A percentile compares a stretch with the other conserved stretches of the same genome.
phyloP scores from a whole-genome alignment of 1,284 basidiomycete genomes.

The Ganoderma lingzhi region DNA sequence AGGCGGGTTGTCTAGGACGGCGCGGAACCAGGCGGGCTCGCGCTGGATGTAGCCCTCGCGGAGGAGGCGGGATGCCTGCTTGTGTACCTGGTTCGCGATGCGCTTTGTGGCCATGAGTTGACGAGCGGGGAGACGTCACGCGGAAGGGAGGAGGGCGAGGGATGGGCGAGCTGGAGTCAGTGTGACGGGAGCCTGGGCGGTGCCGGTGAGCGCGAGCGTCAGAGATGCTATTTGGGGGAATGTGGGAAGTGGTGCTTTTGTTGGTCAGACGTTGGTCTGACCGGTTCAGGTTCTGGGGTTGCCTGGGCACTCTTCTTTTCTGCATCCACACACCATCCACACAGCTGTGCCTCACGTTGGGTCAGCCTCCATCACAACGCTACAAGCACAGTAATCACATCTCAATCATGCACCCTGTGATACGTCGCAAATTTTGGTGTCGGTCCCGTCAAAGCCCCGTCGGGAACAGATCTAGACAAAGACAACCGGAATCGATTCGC shows the following conservation, averaged over 20 bases:
- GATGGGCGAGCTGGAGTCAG: not conserved
- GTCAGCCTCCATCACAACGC: not conserved
- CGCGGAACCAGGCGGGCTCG: slow-evolving; percentile 87
- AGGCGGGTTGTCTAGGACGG: slow-evolving; percentile 90
- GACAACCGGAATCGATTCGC: not conserved
- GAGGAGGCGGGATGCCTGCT: slow-evolving; percentile 87
- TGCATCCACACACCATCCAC: not conserved
- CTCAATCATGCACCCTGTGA: slow-evolving; percentile 10
- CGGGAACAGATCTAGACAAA: not conserved
- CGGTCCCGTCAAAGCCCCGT: not conserved
- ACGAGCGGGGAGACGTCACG: not conserved
- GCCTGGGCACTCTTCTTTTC: not conserved
- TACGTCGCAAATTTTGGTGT: slow-evolving; percentile 1
- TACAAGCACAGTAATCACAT: not conserved
- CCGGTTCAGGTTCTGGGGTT: not conserved
- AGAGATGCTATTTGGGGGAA: slow-evolving; percentile 1
- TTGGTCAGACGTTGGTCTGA: too few relatives aligned
- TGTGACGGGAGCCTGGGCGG: not conserved
- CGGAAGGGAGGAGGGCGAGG: not conserved
- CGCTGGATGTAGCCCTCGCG: slow-evolving; percentile 71
- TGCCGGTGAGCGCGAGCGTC: not conserved
- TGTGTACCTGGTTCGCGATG: slow-evolving; percentile 89
- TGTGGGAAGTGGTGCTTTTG: slow-evolving; percentile 4
- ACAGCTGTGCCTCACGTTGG: not conserved
- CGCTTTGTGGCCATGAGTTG: slow-evolving; percentile 74